phyloP scores from a whole-genome alignment of 2,329 filamentous ascomycete genomes.

The Coniosporium tulheliwenetii region DNA sequence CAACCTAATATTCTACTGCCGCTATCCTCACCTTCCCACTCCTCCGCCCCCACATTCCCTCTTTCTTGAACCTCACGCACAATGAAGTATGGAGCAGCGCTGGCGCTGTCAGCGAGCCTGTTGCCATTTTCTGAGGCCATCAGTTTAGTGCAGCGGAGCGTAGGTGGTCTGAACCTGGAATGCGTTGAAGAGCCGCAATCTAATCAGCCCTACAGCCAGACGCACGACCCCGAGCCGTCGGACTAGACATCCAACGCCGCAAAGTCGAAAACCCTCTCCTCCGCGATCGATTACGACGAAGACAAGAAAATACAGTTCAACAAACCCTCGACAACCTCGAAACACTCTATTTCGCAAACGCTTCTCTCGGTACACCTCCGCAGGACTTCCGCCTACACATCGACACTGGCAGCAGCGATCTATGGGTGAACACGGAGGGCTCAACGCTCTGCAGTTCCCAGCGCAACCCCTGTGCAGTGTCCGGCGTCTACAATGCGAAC shows the following conservation, averaged over 20 bases:
- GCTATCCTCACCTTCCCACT: too few species aligned
- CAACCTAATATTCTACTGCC: too few species aligned
- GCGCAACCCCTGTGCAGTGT: conserved; percentile 37
- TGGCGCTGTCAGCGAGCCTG: conserved; percentile 3
- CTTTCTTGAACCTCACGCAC: neutral
- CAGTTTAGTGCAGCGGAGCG: conserved; percentile 15
- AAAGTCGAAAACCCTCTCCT: conserved; percentile 27
- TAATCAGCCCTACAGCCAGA: neutral
- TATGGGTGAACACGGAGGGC: conserved; percentile 47
- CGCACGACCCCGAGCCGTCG: conserved; percentile 26
- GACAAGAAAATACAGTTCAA: conserved; percentile 25
- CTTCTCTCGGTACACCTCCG: conserved; percentile 39
- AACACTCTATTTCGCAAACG: conserved; percentile 43
- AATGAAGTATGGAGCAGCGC: conserved; percentile 2
- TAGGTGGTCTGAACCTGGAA: neutral
- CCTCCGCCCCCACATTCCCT: neutral
- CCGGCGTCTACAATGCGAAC: conserved; percentile 55
- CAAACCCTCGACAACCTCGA: conserved; percentile 40
- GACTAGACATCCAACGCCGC: conserved; percentile 34
- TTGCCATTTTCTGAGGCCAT: conserved; percentile 9
- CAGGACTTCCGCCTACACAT: conserved; percentile 41
- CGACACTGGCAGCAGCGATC: conserved; percentile 47
- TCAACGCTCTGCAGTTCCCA: conserved; percentile 41
- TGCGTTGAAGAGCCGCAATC: neutral
- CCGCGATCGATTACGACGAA: conserved; percentile 30